Conservation (phyloP, 768 basidiomycete genomes). For the Mrakia frigida region DNA sequence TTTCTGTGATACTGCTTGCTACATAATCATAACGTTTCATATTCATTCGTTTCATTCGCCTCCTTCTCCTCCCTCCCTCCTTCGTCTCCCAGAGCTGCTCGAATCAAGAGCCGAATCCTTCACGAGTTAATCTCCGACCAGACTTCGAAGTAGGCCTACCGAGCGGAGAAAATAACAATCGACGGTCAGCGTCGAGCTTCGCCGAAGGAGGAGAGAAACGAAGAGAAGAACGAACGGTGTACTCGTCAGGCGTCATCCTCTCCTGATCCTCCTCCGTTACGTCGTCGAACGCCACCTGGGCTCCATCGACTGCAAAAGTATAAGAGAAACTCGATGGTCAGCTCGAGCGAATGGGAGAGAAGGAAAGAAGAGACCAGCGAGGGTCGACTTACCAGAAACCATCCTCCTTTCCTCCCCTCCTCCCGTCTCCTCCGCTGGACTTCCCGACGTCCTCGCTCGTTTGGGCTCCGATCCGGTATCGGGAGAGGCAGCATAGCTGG, state of each 20-base stretch:
- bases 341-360: not conserved
- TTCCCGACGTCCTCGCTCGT: not conserved
- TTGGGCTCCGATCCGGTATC: not conserved
- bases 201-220: constrained; percentile 33
- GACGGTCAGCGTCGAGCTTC: not conserved
- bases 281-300: constrained; percentile 64
- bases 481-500: not conserved
- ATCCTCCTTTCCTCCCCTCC: constrained; percentile 14
- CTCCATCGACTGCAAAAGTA: constrained; percentile 59
- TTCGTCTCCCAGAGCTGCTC: too few species aligned
- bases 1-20: too few species aligned
- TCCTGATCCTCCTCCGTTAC: constrained; percentile 91
- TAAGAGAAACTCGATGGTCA: not conserved
- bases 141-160: constrained; percentile 27
- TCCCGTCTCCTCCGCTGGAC: not conserved
- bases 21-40: too few species aligned
- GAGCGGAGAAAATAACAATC: too few species aligned
- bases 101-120: too few species aligned
- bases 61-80: too few species aligned
- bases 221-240: constrained; percentile 54
- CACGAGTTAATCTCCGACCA: constrained; percentile 28
- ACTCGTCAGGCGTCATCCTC: constrained; percentile 88
- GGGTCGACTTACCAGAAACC: constrained; percentile 34
- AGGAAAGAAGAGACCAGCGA: not conserved
- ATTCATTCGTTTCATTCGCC: too few species aligned